Conservation (phyloP, 2,329 filamentous ascomycete genomes). For the Mycosphaerella arachidis region DNA sequence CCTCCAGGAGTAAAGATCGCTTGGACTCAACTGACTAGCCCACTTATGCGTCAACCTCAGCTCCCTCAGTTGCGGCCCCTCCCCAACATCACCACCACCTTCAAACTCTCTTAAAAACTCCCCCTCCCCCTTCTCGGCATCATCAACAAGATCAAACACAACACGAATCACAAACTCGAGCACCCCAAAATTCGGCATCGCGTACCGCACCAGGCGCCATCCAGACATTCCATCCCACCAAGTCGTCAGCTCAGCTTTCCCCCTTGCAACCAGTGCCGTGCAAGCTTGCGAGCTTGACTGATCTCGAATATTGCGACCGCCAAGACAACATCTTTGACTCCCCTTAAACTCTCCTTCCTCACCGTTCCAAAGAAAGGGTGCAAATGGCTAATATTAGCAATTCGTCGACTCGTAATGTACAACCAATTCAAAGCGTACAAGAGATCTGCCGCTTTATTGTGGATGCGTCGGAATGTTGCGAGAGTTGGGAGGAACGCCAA, state of each 20-base stretch:
- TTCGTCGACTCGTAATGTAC: background rate
- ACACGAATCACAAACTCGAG: background rate
- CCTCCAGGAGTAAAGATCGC: background rate
- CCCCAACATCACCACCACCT: background rate
- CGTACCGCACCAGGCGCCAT: background rate
- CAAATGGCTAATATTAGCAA: background rate
- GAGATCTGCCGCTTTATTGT: background rate
- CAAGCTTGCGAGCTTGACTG: too few species aligned
- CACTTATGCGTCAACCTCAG: conserved; percentile 1
- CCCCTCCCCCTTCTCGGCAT: background rate
- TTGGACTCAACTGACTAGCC: conserved; percentile 1
- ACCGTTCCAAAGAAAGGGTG: background rate
- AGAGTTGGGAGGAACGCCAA: background rate
- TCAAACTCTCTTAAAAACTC: background rate
- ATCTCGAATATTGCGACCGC: background rate
- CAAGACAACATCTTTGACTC: background rate
- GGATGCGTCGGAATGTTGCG: background rate
- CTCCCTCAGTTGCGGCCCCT: background rate
- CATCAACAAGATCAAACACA: background rate
- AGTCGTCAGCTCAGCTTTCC: too few species aligned
- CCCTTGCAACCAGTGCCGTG: too few species aligned
- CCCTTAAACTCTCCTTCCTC: background rate
- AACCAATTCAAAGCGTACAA: conserved; percentile 1
- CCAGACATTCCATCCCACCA: background rate
- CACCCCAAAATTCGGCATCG: background rate